Conservation (phyloP, 139 green algal genomes). For the Asterochloris erici region DNA sequence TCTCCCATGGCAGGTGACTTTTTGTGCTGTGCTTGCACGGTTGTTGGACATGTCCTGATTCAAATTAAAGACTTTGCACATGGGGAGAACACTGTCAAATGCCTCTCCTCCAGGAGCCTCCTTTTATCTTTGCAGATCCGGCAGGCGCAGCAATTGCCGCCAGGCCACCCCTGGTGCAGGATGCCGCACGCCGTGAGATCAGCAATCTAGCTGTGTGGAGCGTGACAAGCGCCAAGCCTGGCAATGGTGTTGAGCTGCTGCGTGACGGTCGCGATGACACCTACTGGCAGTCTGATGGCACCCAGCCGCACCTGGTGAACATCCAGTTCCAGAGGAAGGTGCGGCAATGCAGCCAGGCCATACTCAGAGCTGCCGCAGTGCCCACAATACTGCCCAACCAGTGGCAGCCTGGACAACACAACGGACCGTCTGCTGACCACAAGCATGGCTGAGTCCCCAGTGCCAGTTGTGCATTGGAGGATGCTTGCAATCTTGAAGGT, state of each 20-base stretch:
- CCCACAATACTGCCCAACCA: too few species aligned
- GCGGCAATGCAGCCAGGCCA: neutral
- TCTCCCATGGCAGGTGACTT: too few species aligned
- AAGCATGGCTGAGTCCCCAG: neutral
- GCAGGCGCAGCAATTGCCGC: too few species aligned
- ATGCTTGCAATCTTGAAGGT: too few species aligned
- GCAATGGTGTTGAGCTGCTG: conserved; percentile 95
- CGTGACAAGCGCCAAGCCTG: conserved; percentile 91
- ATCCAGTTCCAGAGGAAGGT: conserved; percentile 90
- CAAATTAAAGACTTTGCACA: too few species aligned
- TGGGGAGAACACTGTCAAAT: too few species aligned
- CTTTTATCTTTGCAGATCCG: too few species aligned
- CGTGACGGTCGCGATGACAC: conserved; percentile 86
- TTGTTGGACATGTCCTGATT: too few species aligned
- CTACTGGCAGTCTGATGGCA: conserved; percentile 93
- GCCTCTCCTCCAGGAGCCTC: too few species aligned
- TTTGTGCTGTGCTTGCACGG: too few species aligned
- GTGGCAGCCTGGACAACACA: neutral
- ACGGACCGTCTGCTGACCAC: neutral
- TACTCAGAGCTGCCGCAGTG: neutral
- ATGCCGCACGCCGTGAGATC: conserved; percentile 11
- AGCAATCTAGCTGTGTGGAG: conserved; percentile 28
- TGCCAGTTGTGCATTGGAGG: too few species aligned
- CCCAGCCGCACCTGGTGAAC: conserved; percentile 92
- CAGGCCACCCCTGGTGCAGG: too few species aligned